These are phyloP conservation scores for Russula ochroleuca DNA, from an alignment of 768 basidiomycete genomes.

Conservation along the genomic window DNA sequence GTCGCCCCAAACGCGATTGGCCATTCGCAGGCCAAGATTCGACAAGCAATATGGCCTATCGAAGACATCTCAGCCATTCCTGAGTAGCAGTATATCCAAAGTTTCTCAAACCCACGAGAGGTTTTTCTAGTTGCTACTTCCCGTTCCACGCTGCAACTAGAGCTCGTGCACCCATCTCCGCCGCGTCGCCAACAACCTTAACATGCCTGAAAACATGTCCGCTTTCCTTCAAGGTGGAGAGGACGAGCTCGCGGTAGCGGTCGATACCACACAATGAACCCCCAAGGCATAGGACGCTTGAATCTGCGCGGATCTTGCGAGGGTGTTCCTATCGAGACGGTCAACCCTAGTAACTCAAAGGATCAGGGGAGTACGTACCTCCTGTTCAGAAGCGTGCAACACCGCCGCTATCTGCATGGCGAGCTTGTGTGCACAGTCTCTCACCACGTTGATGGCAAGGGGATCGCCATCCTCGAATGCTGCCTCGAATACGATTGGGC, in stretches of 20 bases:
- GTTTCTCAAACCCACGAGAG: background rate
- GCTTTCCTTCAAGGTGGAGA: conserved; percentile 51
- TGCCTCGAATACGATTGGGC: conserved; percentile 72
- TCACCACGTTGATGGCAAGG: conserved; percentile 58
- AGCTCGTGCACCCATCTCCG: conserved; percentile 57
- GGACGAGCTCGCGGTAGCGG: conserved; percentile 49
- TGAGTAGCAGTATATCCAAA: background rate
- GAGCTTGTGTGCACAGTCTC: conserved; percentile 48
- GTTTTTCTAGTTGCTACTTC: conserved; percentile 1
- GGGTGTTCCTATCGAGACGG: conserved; percentile 12
- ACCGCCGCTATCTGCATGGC: conserved; percentile 57
- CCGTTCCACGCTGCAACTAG: conserved; percentile 37
- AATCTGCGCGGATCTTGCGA: conserved; percentile 43
- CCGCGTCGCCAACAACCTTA: conserved; percentile 65
- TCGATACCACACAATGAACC: conserved; percentile 70
- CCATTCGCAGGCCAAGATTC: background rate
- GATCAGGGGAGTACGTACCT: background rate
- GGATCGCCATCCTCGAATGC: conserved; percentile 67
- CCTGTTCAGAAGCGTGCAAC: conserved; percentile 34
- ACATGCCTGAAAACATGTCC: conserved; percentile 65
- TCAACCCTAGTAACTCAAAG: background rate
- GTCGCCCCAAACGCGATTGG: background rate
- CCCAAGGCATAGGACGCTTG: conserved; percentile 68
- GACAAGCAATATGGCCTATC: background rate
- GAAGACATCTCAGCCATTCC: background rate